These are phyloP conservation scores for Jasminum sambac DNA, from an alignment of 257 asterid genomes.

Conservation along the genomic window DNA sequence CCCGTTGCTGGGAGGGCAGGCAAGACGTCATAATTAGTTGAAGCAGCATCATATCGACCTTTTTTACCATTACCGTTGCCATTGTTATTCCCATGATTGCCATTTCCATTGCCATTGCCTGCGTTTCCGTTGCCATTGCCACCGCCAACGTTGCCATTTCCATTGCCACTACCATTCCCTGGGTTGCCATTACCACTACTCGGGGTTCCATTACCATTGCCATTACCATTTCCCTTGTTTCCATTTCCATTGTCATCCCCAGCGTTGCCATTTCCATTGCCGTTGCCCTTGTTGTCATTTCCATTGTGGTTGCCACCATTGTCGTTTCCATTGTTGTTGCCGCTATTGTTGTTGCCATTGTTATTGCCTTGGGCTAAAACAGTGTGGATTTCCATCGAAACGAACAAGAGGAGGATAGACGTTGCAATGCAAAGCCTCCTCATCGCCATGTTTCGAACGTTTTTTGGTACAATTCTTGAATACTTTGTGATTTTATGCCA, in stretches of 20 bases:
- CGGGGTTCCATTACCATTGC: constrained; percentile 14
- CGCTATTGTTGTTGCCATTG: neutral
- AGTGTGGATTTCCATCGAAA: constrained; percentile 38
- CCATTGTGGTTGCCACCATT: constrained; percentile 5
- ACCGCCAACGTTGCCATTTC: constrained; percentile 4
- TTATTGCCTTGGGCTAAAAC: constrained; percentile 45
- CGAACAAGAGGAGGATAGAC: constrained; percentile 37
- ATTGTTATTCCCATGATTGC: constrained; percentile 17
- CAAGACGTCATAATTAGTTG: constrained; percentile 39
- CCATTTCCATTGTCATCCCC: constrained; percentile 11
- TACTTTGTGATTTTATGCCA: neutral
- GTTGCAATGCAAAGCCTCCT: constrained; percentile 35
- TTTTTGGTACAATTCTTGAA: neutral
- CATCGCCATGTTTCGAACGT: constrained; percentile 33
- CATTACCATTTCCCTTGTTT: constrained; percentile 16
- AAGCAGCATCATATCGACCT: constrained; percentile 36
- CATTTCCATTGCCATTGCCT: constrained; percentile 20
- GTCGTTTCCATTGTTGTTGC: constrained; percentile 18
- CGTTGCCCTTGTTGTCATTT: constrained; percentile 9
- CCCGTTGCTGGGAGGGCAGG: constrained; percentile 37
- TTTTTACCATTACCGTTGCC: constrained; percentile 22
- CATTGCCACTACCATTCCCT: constrained; percentile 9
- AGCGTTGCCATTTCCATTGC: neutral
- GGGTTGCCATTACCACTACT: constrained; percentile 8
- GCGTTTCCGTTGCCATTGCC: neutral